These are phyloP conservation scores for Malania oleifera DNA, from an alignment of 164 flowering plant genomes.

Conservation along the genomic window DNA sequence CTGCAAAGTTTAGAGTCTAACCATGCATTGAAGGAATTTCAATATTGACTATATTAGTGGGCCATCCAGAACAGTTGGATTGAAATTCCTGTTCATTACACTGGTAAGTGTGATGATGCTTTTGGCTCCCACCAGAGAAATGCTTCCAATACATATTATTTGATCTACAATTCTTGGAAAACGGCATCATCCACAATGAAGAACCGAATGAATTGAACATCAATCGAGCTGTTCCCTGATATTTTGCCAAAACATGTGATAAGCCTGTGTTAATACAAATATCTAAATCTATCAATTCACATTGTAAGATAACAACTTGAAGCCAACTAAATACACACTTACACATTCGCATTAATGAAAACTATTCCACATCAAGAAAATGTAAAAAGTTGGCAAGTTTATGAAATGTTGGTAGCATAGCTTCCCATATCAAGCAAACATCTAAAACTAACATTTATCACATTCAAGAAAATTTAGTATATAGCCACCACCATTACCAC, in stretches of 20 bases:
- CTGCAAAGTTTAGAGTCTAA: conserved; percentile 26
- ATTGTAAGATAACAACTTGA: too few relatives aligned
- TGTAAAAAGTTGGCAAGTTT: too few relatives aligned
- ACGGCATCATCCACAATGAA: conserved; percentile 93
- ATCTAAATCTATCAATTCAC: background rate
- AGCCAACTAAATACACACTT: too few relatives aligned
- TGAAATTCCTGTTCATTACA: conserved; percentile 67
- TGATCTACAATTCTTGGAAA: conserved; percentile 79
- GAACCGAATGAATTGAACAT: conserved; percentile 95
- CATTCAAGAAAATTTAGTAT: too few relatives aligned
- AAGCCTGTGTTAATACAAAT: conserved; percentile 16
- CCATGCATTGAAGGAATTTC: conserved; percentile 77
- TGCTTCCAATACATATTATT: conserved; percentile 64
- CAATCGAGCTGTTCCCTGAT: conserved; percentile 93
- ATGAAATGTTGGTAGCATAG: too few relatives aligned
- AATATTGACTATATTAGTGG: conserved; percentile 77
- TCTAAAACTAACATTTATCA: too few relatives aligned
- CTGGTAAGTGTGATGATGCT: conserved; percentile 40
- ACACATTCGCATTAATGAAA: too few relatives aligned
- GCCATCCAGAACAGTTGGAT: conserved; percentile 87
- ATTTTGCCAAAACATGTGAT: conserved; percentile 31
- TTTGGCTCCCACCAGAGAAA: conserved; percentile 47
- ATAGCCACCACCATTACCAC: too few relatives aligned
- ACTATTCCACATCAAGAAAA: too few relatives aligned
- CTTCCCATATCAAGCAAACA: too few relatives aligned